A percentile compares a stretch with the other conserved stretches of the same genome.
phyloP scores from a whole-genome alignment of 306 rosid genomes.

The Cucumis hystrix region DNA sequence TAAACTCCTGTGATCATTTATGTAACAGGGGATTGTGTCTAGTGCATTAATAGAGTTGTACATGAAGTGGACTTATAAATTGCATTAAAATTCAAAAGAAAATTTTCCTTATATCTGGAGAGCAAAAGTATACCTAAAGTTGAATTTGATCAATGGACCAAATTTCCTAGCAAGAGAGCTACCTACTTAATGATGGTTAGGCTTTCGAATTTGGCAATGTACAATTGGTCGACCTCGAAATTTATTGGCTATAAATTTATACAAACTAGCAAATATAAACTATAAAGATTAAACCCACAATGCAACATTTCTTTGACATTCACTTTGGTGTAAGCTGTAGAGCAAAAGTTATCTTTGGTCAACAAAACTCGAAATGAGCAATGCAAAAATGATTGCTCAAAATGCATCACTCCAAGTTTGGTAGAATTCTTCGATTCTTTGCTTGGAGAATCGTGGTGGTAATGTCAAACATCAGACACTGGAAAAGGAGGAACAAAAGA shows the following conservation, averaged over 20 bases:
- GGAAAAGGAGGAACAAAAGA: not conserved
- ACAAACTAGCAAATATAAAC: not conserved
- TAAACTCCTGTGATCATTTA: not conserved
- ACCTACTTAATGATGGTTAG: not conserved
- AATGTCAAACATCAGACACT: not conserved
- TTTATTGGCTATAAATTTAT: not conserved
- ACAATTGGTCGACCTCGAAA: not conserved
- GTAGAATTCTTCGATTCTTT: not conserved
- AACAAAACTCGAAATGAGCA: not conserved
- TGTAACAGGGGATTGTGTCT: not conserved
- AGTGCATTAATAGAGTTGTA: not conserved
- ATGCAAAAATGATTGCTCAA: not conserved
- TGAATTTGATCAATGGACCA: not conserved
- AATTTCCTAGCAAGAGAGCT: not conserved
- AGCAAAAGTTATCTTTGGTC: not conserved
- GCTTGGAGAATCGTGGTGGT: not conserved
- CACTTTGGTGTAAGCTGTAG: not conserved
- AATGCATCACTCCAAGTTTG: not conserved
- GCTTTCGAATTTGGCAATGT: not conserved
- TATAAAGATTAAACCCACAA: too few species aligned
- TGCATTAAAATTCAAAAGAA: not conserved
- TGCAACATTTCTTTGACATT: not conserved
- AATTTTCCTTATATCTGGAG: not conserved
- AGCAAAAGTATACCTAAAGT: not conserved
- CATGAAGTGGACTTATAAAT: not conserved